Base-by-base conservation (phyloP, 371 early-diverging fungal species). In the Rhizopus sp. region DNA sequence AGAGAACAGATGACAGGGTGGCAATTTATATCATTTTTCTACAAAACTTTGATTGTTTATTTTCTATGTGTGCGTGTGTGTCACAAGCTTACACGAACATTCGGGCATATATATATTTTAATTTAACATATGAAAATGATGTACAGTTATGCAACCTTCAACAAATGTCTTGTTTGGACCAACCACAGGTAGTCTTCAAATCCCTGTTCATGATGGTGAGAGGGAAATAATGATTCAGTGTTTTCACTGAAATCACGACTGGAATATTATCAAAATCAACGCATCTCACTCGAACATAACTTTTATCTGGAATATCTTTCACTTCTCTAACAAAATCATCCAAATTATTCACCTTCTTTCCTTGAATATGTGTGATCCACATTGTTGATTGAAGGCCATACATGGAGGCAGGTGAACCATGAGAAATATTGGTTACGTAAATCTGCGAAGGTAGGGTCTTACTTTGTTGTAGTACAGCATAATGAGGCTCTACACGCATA, bases 211-310 rank as follows among this genome's bases (percentile, higher is more conserved):
- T 74, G 39, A 81, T 81, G 6, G 72, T 71, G 12, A 83, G 70
- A 7, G 83, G 83, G 71, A 83, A 93, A 69, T 93, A 95, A 63
- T 93, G 93, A 60, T 84, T 77, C 52, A 86, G 84, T 51, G 85
- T 85, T 75, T 93, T 93, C 66, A 93, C 78, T 57, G 86, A 88
- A 33, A 92, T 69, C 55, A 94, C 90, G 4, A 80, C 75, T 0
- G 93, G 94, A 3, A 90, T 87, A 53, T 83, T 80, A 65, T 93
- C 92, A 68, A 92, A 93, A 33, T 83, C 89, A 48, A 93, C 80
- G 32, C 85, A 81, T 57, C 91, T 89, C 33, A 96, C 86, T n/a
- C 94, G 85, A 15, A 91, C 91, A 70, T 92, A 94, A 0, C 75
- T 82, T 52, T 89, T 90, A 44, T 86, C 85, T 13, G 78, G 63